phyloP scores from a whole-genome alignment of 2,329 filamentous ascomycete genomes.

The Biscogniauxia mediterranea region DNA sequence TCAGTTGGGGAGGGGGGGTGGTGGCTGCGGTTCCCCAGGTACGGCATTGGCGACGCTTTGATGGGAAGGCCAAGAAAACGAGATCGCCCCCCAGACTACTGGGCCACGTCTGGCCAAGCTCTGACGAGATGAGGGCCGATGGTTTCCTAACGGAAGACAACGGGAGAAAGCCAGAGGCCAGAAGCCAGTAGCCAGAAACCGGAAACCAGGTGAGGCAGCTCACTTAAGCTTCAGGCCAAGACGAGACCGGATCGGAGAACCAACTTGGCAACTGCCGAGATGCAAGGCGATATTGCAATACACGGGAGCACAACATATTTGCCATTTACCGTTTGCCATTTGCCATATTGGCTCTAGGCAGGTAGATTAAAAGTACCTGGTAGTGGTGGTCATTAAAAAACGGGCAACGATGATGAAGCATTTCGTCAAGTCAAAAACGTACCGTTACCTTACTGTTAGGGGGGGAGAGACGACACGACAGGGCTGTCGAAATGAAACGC shows the following conservation, averaged over 20 bases:
- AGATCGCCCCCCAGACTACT: background rate
- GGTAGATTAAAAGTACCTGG: background rate
- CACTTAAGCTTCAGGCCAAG: slow-evolving; percentile 16
- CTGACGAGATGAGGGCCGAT: background rate
- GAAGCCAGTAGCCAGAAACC: background rate
- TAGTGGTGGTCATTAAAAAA: too few relatives aligned
- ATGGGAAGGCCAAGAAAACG: slow-evolving; percentile 2
- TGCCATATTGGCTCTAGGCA: too few relatives aligned
- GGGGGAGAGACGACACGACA: too few relatives aligned
- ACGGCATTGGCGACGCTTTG: slow-evolving; percentile 8
- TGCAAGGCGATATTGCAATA: slow-evolving; percentile 13
- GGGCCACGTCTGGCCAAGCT: slow-evolving; percentile 1
- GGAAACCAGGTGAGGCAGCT: slow-evolving; percentile 19
- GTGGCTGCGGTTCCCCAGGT: slow-evolving; percentile 5
- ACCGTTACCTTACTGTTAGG: too few relatives aligned
- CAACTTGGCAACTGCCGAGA: slow-evolving; percentile 4
- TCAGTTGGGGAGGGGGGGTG: slow-evolving; percentile 5
- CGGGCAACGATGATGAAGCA: background rate
- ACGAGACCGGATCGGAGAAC: background rate
- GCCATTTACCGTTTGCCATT: too few relatives aligned
- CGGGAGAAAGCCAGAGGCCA: background rate
- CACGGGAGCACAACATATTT: background rate
- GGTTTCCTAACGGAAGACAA: background rate
- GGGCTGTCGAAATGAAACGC: background rate
- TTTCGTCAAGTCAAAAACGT: background rate